Evolutionary conservation across 2,329 filamentous ascomycete genomes (phyloP).

Genomic region (Endoconidiophora polonica): DNA sequence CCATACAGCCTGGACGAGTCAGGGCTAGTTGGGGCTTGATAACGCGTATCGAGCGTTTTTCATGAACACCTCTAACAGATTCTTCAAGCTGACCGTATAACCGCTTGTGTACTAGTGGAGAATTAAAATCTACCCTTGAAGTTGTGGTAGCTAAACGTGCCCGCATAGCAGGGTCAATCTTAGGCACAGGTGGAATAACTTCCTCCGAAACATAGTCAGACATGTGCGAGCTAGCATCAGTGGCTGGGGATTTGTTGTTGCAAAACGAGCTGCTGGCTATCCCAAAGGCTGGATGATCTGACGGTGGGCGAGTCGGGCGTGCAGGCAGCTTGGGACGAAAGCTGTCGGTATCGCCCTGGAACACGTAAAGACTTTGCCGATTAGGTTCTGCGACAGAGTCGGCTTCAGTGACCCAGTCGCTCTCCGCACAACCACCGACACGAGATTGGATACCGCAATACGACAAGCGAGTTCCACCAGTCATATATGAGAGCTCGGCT

Average conservation of each 20-base stretch:
- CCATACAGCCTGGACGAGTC: neutral
- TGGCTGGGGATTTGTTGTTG: neutral
- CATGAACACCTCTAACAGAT: too few species aligned
- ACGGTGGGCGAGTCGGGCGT: neutral
- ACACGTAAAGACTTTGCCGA: neutral
- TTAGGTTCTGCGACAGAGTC: constrained; percentile 1
- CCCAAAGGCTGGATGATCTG: too few species aligned
- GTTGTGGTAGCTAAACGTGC: too few species aligned
- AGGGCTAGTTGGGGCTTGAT: constrained; percentile 1
- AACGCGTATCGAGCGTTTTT: constrained; percentile 1
- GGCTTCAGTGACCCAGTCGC: constrained; percentile 9
- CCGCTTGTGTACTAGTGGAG: neutral
- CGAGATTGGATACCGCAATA: neutral
- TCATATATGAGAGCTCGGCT: constrained; percentile 1
- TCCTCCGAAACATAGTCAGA: too few species aligned
- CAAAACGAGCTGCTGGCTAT: neutral
- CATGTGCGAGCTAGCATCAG: neutral
- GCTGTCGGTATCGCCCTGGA: neutral
- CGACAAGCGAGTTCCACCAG: neutral
- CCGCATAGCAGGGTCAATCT: neutral
- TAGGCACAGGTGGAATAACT: constrained; percentile 1
- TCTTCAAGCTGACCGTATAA: neutral
- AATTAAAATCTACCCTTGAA: too few species aligned
- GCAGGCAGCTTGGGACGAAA: neutral
- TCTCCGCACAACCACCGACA: too few species aligned